phyloP scores from a whole-genome alignment of 352 stramenopile genomes.

The Globisporangium nodosum region DNA sequence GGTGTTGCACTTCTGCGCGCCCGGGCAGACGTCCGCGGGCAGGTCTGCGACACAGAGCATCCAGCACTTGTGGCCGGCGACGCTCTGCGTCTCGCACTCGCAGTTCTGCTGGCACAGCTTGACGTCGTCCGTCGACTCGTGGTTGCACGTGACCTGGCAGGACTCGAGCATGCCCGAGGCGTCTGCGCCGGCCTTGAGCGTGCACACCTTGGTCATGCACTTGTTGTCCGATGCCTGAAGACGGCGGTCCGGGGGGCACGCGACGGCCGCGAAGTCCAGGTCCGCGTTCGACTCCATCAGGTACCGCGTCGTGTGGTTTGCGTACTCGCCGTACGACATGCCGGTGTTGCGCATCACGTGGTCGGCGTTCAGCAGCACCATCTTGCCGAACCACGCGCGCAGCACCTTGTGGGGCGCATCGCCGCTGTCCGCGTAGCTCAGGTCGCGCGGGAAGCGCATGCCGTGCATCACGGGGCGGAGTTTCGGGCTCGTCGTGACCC shows the following conservation, averaged over 20 bases:
- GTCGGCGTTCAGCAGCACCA: conserved; percentile 41
- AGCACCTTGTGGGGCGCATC: conserved; percentile 27
- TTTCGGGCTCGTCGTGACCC: conserved; percentile 50
- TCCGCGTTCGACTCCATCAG: conserved; percentile 30
- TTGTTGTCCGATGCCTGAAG: conserved; percentile 44
- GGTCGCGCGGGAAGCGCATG: conserved; percentile 55
- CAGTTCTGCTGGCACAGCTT: conserved; percentile 34
- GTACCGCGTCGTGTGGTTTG: conserved; percentile 47
- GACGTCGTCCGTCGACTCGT: conserved; percentile 29
- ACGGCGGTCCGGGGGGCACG: conserved; percentile 35
- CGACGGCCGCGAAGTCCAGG: conserved; percentile 34
- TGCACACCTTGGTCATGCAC: conserved; percentile 39
- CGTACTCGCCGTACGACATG: conserved; percentile 48
- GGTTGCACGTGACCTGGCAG: conserved; percentile 57
- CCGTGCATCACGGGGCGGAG: conserved; percentile 65
- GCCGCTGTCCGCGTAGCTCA: conserved; percentile 27
- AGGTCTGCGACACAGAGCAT: conserved; percentile 58
- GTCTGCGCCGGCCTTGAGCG: conserved; percentile 25
- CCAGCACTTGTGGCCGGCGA: conserved; percentile 35
- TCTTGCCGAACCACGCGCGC: conserved; percentile 66
- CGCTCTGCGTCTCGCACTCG: conserved; percentile 28
- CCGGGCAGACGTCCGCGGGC: conserved; percentile 29
- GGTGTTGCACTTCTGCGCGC: conserved; percentile 43
- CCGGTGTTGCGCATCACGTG: conserved; percentile 53
- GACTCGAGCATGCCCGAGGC: conserved; percentile 26